phyloP scores from a whole-genome alignment of 2,329 filamentous ascomycete genomes.

The Drechslerella stenobrocha region DNA sequence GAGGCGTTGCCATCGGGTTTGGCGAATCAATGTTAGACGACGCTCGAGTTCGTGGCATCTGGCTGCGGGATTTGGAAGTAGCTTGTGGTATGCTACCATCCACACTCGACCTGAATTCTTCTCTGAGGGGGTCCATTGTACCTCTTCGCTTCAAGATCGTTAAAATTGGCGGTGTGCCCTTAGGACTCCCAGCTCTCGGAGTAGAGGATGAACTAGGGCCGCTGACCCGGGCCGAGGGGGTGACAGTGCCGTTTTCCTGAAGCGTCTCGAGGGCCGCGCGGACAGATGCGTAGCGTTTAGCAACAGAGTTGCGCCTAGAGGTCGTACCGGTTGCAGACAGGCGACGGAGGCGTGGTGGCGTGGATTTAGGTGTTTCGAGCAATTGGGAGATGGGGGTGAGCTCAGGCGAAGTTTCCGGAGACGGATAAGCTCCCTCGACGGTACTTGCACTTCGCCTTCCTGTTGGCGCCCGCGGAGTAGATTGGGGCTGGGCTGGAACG shows the following conservation, averaged over 20 bases:
- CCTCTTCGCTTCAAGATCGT: constrained; percentile 39
- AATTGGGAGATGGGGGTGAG: constrained; percentile 20
- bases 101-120: constrained; percentile 23
- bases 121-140: constrained; percentile 40
- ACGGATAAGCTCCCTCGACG: constrained; percentile 41
- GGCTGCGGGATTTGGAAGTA: constrained; percentile 19
- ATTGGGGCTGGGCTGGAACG: constrained; percentile 14
- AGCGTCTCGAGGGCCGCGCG: constrained; percentile 31
- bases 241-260: constrained; percentile 18
- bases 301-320: constrained; percentile 18
- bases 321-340: constrained; percentile 22
- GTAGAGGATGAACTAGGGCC: constrained; percentile 26
- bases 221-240: constrained; percentile 19
- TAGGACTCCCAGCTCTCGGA: constrained; percentile 37
- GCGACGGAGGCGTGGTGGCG: constrained; percentile 34
- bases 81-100: constrained; percentile 18
- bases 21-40: constrained; percentile 28
- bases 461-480: constrained; percentile 12
- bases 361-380: constrained; percentile 30
- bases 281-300: constrained; percentile 20
- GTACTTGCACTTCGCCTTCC: constrained; percentile 26
- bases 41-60: constrained; percentile 19
- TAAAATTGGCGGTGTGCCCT: constrained; percentile 40
- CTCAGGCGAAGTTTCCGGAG: constrained; percentile 43
- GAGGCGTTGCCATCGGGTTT: constrained; percentile 20